Percentiles rank a stretch among this genome's conserved stretches.
Conservation (phyloP, 1,139 yeast species). For the Sugiyamaella paludigena region DNA sequence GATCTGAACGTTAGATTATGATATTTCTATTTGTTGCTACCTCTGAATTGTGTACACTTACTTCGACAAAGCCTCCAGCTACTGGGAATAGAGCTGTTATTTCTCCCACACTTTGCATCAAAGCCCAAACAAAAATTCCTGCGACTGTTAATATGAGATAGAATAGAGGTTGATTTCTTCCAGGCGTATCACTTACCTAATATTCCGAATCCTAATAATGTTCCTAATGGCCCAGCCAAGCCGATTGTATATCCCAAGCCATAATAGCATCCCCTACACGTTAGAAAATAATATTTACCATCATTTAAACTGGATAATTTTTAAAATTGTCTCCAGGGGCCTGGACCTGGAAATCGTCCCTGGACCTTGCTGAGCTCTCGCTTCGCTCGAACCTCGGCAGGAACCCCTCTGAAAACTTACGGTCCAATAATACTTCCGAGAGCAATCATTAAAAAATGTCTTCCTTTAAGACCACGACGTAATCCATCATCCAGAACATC, state of each 20-base stretch:
- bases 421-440: conserved; percentile 12
- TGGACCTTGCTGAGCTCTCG: too few species aligned
- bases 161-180: too few species aligned
- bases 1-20: background rate
- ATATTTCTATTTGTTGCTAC: too few species aligned
- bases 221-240: conserved; percentile 17
- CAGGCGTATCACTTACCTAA: conserved; percentile 3
- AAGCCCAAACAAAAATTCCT: conserved; percentile 16
- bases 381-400: too few species aligned
- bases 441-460: conserved; percentile 16
- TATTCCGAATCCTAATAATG: conserved; percentile 13
- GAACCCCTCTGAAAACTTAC: too few species aligned
- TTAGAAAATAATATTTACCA: too few species aligned
- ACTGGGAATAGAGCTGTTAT: conserved; percentile 15
- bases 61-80: conserved; percentile 15
- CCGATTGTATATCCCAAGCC: conserved; percentile 14
- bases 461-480: conserved; percentile 12
- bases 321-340: too few species aligned
- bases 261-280: conserved; percentile 13
- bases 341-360: too few species aligned
- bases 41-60: background rate
- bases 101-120: conserved; percentile 19
- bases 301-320: too few species aligned
- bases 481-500: conserved; percentile 7
- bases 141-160: background rate